Evolutionary conservation across 1,139 yeast genomes (phyloP), one percentile per base, ranked within the genome.

Genomic region (Meyerozyma carpophila): DNA sequence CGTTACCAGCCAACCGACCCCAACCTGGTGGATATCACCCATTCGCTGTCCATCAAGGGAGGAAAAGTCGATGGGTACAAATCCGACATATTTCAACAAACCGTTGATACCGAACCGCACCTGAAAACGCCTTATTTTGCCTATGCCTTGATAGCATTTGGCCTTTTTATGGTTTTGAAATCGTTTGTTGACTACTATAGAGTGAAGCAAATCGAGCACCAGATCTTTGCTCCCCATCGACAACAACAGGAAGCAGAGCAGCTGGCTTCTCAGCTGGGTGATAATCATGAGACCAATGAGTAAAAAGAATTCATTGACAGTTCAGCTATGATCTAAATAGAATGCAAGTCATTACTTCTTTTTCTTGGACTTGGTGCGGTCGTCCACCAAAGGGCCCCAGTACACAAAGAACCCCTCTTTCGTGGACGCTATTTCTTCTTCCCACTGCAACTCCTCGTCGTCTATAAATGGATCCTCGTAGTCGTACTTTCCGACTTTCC

Each of bases 381-480:
- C 94, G 46, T 85, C 93, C 28, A 86, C 82, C 48, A 94, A 70
- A 5, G 96, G 95, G 0, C 99, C 99, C 72, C 91, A 88, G 61
- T 84, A 94, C 0, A 94, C 97, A 56, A 93, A 94, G 62, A 93
- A 94, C 2, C 98, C 98, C 57, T 93, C 98, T 52, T 87, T 86
- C 0, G 96, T 90, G 1, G 94, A 81, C 2, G 94, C 93, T 8
- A 95, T 82, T 53, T 87, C 94, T 60, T 91, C 97, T 62, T 93
- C 98, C 87, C 94, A 87, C 49, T 82, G 79, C 55, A 90, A 70
- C 63, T 93, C 99, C 25, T 87, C 79, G 62, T 94, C 98, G 65
- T 94, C 99, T 48, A 94, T 93, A 58, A 94, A 94, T 1, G 98
- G 98, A 64, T 94, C 99, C 49, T 87, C 84, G 43, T 80, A 73